A percentile compares a stretch with the other conserved stretches of the same genome.
phyloP scores from a whole-genome alignment of 108 stramenopile species.

The Hondaea fermentalgiana region DNA sequence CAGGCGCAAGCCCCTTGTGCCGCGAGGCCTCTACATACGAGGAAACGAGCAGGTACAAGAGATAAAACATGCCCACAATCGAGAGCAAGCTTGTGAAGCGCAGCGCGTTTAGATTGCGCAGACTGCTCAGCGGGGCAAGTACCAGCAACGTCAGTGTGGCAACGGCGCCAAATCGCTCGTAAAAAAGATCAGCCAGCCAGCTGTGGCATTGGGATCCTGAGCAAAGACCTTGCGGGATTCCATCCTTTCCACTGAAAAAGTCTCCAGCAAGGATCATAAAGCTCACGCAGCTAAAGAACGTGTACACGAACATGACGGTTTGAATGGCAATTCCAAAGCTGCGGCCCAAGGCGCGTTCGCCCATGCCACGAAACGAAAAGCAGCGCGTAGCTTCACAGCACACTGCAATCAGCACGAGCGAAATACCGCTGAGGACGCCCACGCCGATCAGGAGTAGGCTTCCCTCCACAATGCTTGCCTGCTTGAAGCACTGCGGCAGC shows the following conservation, averaged over 20 bases:
- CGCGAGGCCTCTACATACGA: not conserved
- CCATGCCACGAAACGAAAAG: not conserved
- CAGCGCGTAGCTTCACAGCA: not conserved
- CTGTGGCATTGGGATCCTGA: not conserved
- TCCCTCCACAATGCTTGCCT: not conserved
- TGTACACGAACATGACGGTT: not conserved
- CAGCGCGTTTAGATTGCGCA: not conserved
- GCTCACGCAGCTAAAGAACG: constrained; percentile 17
- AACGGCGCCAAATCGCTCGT: not conserved
- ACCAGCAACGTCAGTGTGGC: not conserved
- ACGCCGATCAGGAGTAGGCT: not conserved
- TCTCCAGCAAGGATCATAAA: constrained; percentile 17
- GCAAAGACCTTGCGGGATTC: not conserved
- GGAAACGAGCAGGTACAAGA: not conserved
- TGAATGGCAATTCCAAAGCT: not conserved
- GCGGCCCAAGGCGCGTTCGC: not conserved
- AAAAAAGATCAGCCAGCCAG: not conserved
- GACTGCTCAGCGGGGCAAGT: not conserved
- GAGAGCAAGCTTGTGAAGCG: not conserved
- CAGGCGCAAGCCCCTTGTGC: not conserved
- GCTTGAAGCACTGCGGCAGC: not conserved
- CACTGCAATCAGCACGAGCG: not conserved
- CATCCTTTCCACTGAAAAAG: not conserved
- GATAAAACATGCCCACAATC: constrained; percentile 7
- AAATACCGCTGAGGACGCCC: not conserved